Evolutionary conservation across 2,329 filamentous ascomycete genomes (phyloP).

Genomic region (Aspergillus uvarum): DNA sequence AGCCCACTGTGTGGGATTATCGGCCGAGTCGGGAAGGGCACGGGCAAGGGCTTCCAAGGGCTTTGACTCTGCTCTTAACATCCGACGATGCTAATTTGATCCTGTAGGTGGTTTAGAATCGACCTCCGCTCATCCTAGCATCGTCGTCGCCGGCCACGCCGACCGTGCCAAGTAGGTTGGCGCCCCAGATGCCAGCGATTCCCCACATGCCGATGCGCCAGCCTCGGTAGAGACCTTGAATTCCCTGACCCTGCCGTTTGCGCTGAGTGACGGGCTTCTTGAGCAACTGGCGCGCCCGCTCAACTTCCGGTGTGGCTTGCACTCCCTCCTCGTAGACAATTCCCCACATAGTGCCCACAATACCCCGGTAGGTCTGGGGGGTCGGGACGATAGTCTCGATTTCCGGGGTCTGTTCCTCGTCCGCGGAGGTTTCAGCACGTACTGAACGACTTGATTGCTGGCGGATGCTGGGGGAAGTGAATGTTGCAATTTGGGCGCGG

Average conservation of each 20-base stretch:
- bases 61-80: too few species aligned
- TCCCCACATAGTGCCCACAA: constrained; percentile 86
- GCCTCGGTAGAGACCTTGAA: constrained; percentile 57
- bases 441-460: constrained; percentile 31
- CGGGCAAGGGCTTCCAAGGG: too few species aligned
- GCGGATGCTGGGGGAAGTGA: constrained; percentile 56
- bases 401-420: constrained; percentile 23
- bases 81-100: too few species aligned
- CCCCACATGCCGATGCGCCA: constrained; percentile 59
- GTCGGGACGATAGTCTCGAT: constrained; percentile 76
- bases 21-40: too few species aligned
- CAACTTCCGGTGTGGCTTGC: constrained; percentile 47
- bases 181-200: constrained; percentile 56
- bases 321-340: constrained; percentile 81
- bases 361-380: constrained; percentile 74
- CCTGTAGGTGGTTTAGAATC: constrained; percentile 24
- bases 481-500: constrained; percentile 77
- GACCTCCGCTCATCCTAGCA: constrained; percentile 31
- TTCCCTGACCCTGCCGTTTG: constrained; percentile 54
- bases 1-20: too few species aligned
- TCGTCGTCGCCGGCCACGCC: constrained; percentile 40
- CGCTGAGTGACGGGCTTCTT: constrained; percentile 39
- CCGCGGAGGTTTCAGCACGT: constrained; percentile 12
- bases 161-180: constrained; percentile 44
- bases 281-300: constrained; percentile 35